Percentiles rank a stretch among this genome's conserved stretches.
phyloP scores from a whole-genome alignment of 2,329 filamentous ascomycete species.

The Bipolaris oryzae region DNA sequence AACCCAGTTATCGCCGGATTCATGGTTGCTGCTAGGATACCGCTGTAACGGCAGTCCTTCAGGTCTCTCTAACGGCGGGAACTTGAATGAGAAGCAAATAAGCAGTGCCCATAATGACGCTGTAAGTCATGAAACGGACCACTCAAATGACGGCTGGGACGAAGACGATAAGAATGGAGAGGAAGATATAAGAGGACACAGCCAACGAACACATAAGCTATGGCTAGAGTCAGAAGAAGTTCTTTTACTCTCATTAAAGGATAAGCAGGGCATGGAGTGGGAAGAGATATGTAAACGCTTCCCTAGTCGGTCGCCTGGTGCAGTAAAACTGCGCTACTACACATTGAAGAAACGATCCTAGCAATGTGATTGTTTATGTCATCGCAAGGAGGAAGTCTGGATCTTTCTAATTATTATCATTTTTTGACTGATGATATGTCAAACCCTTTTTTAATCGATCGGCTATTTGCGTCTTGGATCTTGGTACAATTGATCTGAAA shows the following conservation, averaged over 20 bases:
- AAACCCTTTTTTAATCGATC: no score
- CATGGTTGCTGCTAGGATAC: constrained; percentile 4
- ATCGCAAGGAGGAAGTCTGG: no score
- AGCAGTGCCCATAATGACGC: constrained; percentile 12
- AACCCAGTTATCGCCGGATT: neutral
- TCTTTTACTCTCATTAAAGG: constrained; percentile 18
- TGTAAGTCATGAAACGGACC: constrained; percentile 14
- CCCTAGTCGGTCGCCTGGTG: constrained; percentile 8
- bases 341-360: constrained; percentile 27
- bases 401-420: no score
- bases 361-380: no score
- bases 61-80: constrained; percentile 9
- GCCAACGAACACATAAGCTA: constrained; percentile 9
- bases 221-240: constrained; percentile 18
- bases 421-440: no score
- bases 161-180: constrained; percentile 17
- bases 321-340: constrained; percentile 19
- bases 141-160: constrained; percentile 16
- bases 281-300: constrained; percentile 21
- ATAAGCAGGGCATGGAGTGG: constrained; percentile 17
- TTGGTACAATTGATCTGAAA: no score
- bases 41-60: neutral
- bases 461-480: no score
- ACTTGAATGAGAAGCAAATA: constrained; percentile 15
- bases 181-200: constrained; percentile 11